Evolutionary conservation across 73 alveolate genomes (phyloP).

Genomic region (Paramecium biaurelia): DNA sequence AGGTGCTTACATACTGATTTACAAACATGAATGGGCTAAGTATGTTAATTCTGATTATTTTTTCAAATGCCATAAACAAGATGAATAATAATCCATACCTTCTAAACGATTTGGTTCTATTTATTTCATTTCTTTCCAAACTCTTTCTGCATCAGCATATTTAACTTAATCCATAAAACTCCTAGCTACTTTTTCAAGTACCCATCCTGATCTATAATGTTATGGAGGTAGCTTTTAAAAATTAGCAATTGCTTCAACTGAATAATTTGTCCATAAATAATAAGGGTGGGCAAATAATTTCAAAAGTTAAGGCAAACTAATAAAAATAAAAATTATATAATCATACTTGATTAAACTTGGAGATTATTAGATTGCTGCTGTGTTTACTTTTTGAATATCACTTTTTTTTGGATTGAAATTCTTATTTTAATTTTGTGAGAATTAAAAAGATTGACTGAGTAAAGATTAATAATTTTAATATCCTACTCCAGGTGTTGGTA

Average conservation of each 20-base stretch:
- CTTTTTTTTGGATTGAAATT: background rate
- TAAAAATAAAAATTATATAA: background rate
- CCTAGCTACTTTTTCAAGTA: constrained; percentile 85
- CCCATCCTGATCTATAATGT: constrained; percentile 91
- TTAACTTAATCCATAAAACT: constrained; percentile 89
- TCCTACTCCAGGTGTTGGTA: background rate
- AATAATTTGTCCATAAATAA: constrained; percentile 73
- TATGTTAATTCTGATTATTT: constrained; percentile 92
- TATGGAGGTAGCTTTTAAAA: constrained; percentile 84
- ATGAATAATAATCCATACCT: constrained; percentile 93
- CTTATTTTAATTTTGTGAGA: background rate
- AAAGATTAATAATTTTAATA: background rate
- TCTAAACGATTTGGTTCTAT: constrained; percentile 91
- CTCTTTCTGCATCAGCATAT: constrained; percentile 90
- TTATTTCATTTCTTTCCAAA: constrained; percentile 74
- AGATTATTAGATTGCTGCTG: background rate
- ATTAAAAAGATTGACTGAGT: background rate
- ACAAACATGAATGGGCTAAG: constrained; percentile 71
- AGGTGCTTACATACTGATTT: constrained; percentile 88
- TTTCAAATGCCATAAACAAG: constrained; percentile 95
- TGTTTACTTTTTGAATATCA: background rate
- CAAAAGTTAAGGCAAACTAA: constrained; percentile 68
- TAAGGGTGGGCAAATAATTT: constrained; percentile 82
- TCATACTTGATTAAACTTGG: background rate
- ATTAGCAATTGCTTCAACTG: constrained; percentile 82